Percentiles rank a stretch among this genome's conserved stretches.
These are phyloP conservation scores for Aspergillus taichungensis DNA, from an alignment of 495 filamentous ascomycete species.

Conservation along the genomic window DNA sequence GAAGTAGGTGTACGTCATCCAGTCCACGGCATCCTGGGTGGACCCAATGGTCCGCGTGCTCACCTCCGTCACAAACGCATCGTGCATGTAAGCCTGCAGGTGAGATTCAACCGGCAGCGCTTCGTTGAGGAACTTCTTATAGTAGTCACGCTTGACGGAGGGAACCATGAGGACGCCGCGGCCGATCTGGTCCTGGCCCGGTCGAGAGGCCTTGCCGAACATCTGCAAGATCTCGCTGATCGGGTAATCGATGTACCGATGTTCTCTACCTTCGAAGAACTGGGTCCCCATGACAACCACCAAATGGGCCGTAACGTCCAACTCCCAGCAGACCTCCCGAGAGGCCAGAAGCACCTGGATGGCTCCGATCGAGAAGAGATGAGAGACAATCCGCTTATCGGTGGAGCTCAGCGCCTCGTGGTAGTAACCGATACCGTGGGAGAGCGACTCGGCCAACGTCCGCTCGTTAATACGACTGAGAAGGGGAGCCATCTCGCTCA, in stretches of 20 bases:
- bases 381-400: slow-evolving; percentile 88
- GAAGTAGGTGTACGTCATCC: slow-evolving; percentile 97
- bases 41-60: slow-evolving; percentile 89
- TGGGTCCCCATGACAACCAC: slow-evolving; percentile 99
- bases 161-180: slow-evolving; percentile 93
- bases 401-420: slow-evolving; percentile 83
- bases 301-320: slow-evolving; percentile 77
- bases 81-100: slow-evolving; percentile 80
- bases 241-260: slow-evolving; percentile 95
- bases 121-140: slow-evolving; percentile 97
- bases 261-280: slow-evolving; percentile 93
- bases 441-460: slow-evolving; percentile 81
- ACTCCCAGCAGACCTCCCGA: slow-evolving; percentile 92
- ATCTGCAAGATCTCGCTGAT: slow-evolving; percentile 98
- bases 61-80: slow-evolving; percentile 94
- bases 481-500: slow-evolving; percentile 72
- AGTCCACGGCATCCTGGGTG: slow-evolving; percentile 96
- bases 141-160: slow-evolving; percentile 89
- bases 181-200: slow-evolving; percentile 68
- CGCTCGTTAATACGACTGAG: slow-evolving; percentile 74
- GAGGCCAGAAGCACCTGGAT: slow-evolving; percentile 92
- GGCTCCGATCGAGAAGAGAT: slow-evolving; percentile 83
- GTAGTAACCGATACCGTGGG: slow-evolving; percentile 94
- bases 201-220: slow-evolving; percentile 86
- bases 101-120: slow-evolving; percentile 93